A percentile compares a stretch with the other conserved stretches of the same genome.
These are phyloP conservation scores for Solanum chacoense DNA, from an alignment of 305 asterid species.

Conservation along the genomic window DNA sequence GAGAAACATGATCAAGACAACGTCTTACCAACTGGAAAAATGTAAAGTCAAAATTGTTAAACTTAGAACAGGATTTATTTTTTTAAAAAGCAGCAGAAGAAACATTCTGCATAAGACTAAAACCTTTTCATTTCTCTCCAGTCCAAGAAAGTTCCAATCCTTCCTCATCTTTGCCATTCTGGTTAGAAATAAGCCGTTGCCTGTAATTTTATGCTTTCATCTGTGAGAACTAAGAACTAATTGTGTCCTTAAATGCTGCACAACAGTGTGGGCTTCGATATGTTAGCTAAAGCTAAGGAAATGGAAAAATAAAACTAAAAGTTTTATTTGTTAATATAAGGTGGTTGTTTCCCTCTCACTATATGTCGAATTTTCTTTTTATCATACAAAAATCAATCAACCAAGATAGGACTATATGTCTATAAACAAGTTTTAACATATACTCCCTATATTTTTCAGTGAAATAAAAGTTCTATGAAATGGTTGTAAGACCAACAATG, in stretches of 20 bases:
- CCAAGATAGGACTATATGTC: background rate
- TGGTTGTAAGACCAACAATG: background rate
- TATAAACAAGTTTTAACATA: background rate
- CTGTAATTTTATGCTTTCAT: constrained; percentile 28
- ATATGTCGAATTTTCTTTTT: background rate
- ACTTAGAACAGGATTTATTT: background rate
- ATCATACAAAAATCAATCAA: background rate
- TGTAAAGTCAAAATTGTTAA: constrained; percentile 12
- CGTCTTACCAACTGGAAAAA: constrained; percentile 62
- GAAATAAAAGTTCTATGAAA: background rate
- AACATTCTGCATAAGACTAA: constrained; percentile 1
- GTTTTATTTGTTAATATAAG: background rate
- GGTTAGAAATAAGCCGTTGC: constrained; percentile 77
- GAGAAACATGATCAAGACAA: constrained; percentile 43
- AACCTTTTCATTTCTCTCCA: constrained; percentile 78
- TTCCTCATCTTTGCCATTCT: constrained; percentile 59
- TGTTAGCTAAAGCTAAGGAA: background rate
- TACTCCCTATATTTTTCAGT: background rate
- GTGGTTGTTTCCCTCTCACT: background rate
- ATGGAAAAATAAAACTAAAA: background rate
- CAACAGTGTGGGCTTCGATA: background rate
- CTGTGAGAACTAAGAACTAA: background rate
- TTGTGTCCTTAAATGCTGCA: background rate
- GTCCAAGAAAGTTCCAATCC: constrained; percentile 80
- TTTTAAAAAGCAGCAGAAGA: background rate